These are phyloP conservation scores for Claviceps sp. DNA, from an alignment of 2,329 filamentous ascomycete species.

Conservation along the genomic window DNA sequence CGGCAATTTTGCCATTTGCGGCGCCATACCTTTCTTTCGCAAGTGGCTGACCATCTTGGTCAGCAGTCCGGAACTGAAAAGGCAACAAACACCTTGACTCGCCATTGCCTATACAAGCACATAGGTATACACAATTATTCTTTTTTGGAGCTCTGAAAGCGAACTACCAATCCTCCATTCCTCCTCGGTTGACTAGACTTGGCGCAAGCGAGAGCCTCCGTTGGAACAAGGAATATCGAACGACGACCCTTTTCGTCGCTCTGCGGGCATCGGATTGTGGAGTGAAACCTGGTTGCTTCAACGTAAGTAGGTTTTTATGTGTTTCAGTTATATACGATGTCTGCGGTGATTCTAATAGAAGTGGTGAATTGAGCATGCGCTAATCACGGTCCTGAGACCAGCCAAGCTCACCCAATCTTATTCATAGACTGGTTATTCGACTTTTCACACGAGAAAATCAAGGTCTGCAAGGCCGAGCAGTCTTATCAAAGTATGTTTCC, in stretches of 20 bases:
- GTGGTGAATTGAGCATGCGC: neutral
- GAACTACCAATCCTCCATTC: neutral
- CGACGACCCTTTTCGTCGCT: neutral
- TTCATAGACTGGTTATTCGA: neutral
- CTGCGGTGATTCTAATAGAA: neutral
- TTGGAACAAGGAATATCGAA: neutral
- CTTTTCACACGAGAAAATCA: neutral
- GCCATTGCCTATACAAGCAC: too few species aligned
- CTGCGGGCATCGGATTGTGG: neutral
- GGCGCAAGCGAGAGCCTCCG: neutral
- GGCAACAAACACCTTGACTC: too few species aligned
- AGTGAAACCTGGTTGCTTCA: neutral
- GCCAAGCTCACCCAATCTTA: neutral
- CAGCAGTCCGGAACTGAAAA: too few species aligned
- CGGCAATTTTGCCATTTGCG: too few species aligned
- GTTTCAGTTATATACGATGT: neutral
- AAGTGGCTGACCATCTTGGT: too few species aligned
- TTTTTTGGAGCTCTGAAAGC: neutral
- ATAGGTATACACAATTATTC: too few species aligned
- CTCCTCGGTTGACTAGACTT: neutral
- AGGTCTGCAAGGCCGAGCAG: conserved; percentile 3
- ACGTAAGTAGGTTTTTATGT: neutral
- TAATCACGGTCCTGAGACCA: neutral
- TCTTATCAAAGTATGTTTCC: conserved; percentile 1
- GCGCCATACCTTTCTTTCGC: too few species aligned